Conservation (phyloP, 2,329 filamentous ascomycete species). For the Pseudodiploospora longispora region DNA sequence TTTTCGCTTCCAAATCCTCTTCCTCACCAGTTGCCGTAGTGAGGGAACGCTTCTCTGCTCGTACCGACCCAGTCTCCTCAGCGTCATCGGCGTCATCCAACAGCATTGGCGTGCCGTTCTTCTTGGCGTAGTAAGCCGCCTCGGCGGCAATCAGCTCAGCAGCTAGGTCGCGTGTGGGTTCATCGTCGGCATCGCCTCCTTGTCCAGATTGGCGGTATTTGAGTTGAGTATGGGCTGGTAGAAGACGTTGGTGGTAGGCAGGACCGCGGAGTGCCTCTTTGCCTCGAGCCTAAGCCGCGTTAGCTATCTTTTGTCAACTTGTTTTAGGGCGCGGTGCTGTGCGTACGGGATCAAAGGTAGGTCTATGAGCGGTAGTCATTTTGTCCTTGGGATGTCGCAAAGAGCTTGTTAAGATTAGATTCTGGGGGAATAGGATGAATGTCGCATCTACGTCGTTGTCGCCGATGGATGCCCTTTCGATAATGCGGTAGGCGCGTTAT, state of each 20-base stretch:
- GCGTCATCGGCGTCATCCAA: conserved; percentile 44
- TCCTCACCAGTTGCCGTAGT: conserved; percentile 25
- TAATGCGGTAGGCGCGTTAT: no score
- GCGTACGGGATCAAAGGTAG: conserved; percentile 87
- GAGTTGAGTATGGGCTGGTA: conserved; percentile 86
- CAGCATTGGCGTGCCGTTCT: conserved; percentile 46
- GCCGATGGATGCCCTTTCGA: no score
- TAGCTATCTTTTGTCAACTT: background rate
- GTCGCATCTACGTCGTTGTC: no score
- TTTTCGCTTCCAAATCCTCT: conserved; percentile 72
- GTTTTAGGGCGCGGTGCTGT: conserved; percentile 7
- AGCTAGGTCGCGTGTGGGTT: conserved; percentile 68
- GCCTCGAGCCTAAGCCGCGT: conserved; percentile 61
- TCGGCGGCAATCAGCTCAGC: conserved; percentile 87
- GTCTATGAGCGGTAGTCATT: conserved; percentile 68
- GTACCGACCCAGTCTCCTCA: conserved; percentile 23
- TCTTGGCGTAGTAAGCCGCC: conserved; percentile 78
- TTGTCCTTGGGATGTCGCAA: background rate
- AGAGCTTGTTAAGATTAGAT: no score
- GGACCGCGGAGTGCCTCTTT: conserved; percentile 91
- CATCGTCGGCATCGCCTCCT: conserved; percentile 67
- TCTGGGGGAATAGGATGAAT: no score
- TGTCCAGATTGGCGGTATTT: conserved; percentile 85
- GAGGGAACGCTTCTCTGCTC: conserved; percentile 50
- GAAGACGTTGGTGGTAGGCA: conserved; percentile 91